Base-by-base conservation (phyloP, 768 basidiomycete species). In the Tulasnella sp. region DNA sequence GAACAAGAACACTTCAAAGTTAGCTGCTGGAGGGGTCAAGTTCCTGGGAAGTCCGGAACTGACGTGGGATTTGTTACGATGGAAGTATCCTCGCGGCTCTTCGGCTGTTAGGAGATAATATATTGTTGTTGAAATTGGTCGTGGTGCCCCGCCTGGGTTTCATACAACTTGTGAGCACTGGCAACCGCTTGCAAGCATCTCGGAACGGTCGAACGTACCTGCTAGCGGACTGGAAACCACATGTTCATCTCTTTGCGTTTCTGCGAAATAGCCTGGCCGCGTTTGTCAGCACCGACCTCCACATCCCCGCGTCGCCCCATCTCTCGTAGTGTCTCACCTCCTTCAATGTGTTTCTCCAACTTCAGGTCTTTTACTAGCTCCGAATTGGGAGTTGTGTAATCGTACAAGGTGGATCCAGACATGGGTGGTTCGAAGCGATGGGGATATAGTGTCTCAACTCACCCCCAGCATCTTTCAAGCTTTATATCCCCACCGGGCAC, bases 61-160 rank as follows among this genome's bases (percentile, higher is more conserved):
- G 81, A 87, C 88, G 7, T 87, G 84, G 2, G 87, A 88, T 81
- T 88, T 89, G 84, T 89, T 88, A 83, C 88, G 87, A 80, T 88
- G 88, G 79, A 89, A 85, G 24, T 85, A 81, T 6, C 88, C 87
- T 56, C 83, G 83, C 2, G 86, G 86, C 36, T 84, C 84, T 36
- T 88, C 86, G 46, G 86, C 81, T 10, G 86, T 86, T 31, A 89
- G 85, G 27, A 90, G 84, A 81, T 89, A 90, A 84, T 88, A 88
- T 56, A 89, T 89, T 34, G 87, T 84, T 0, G 88, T 89, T 34
- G 86, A 86, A 21, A 89, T 82, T 16, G 85, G 82, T 5, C 87
- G 84, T 16, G 31, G 38, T 52, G 71, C 38, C 18, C 71, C 71
- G 80, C 80, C 40, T 83, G 82, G 27, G 83, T 81, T 19, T 80